Evolutionary conservation across 768 basidiomycete genomes (phyloP).

Genomic region (Tulasnella sp.): DNA sequence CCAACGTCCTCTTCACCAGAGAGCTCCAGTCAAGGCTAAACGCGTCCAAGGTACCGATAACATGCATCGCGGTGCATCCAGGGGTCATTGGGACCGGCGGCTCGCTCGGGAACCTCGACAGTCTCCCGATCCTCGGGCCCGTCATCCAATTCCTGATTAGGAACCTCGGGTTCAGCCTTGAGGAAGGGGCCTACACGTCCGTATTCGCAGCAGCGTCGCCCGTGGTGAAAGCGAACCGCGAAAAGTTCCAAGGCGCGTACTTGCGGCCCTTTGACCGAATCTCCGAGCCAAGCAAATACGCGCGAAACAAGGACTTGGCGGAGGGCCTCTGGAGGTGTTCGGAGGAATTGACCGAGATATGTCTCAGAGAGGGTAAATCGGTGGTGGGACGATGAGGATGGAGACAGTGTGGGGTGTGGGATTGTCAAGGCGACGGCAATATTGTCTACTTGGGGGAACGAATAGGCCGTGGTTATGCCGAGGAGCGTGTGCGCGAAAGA

Average conservation of each 20-base stretch:
- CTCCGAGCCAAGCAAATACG: neutral
- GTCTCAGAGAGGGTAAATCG: neutral
- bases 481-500: no score
- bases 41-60: constrained; percentile 29
- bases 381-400: no score
- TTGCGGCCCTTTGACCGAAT: constrained; percentile 3
- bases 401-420: no score
- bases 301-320: neutral
- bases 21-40: constrained; percentile 40
- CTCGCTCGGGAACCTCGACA: no score
- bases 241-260: constrained; percentile 4
- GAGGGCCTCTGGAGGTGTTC: constrained; percentile 8
- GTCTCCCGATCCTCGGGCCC: neutral
- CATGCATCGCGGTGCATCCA: constrained; percentile 33
- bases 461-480: no score
- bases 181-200: constrained; percentile 2
- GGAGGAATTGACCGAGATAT: neutral
- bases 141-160: neutral
- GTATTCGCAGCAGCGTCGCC: constrained; percentile 15
- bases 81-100: constrained; percentile 32
- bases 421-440: no score
- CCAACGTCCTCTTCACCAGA: constrained; percentile 37
- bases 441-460: no score
- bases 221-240: neutral
- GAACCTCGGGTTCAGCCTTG: neutral